phyloP scores from a whole-genome alignment of 2,329 filamentous ascomycete genomes.

The Stylonectria norvegica region DNA sequence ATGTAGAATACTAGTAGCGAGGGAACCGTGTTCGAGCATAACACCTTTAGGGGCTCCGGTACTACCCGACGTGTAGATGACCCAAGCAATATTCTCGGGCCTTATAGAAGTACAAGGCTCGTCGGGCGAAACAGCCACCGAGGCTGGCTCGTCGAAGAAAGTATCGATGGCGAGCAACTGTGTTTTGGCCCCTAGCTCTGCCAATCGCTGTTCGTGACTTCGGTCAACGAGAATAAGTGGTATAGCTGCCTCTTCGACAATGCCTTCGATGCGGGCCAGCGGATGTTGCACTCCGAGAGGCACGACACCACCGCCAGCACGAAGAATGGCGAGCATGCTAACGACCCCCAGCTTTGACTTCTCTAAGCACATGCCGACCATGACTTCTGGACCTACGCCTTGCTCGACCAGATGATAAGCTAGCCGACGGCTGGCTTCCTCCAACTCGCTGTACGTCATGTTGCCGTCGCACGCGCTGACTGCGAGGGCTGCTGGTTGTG shows the following conservation, averaged over 20 bases:
- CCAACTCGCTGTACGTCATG: constrained; percentile 40
- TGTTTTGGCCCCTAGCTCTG: neutral
- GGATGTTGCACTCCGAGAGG: constrained; percentile 18
- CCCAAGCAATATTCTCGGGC: constrained; percentile 10
- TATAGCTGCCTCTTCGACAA: neutral
- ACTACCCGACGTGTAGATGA: constrained; percentile 22
- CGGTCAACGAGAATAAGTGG: neutral
- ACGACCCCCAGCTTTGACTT: constrained; percentile 36
- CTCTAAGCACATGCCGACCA: constrained; percentile 35
- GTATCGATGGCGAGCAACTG: neutral
- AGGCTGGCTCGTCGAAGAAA: neutral
- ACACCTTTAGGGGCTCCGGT: constrained; percentile 20
- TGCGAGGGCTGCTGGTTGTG: constrained; percentile 33
- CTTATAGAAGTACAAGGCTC: neutral
- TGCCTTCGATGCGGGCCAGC: neutral
- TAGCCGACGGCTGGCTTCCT: constrained; percentile 20
- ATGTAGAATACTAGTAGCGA: constrained; percentile 1
- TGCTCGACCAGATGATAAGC: constrained; percentile 38
- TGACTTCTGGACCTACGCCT: constrained; percentile 22
- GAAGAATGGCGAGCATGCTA: constrained; percentile 34
- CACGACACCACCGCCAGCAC: constrained; percentile 31
- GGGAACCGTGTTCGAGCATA: constrained; percentile 14
- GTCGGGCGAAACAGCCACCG: neutral
- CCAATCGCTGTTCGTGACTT: neutral
- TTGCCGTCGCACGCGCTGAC: constrained; percentile 43